Conservation (phyloP, 352 stramenopile species). For the Globisporangium megalacanthum region DNA sequence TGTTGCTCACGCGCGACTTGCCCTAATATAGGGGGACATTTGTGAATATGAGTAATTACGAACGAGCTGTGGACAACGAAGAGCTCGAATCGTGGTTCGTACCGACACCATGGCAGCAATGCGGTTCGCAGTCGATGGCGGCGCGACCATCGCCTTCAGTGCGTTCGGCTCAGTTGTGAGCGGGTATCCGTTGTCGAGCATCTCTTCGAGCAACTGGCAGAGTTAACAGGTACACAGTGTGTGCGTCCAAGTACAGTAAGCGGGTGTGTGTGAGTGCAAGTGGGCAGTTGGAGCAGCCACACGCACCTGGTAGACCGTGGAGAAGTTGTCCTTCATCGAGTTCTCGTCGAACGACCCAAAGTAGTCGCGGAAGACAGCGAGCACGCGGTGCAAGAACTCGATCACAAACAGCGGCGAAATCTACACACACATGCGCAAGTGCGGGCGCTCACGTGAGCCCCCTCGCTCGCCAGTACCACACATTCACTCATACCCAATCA, state of each 20-base stretch:
- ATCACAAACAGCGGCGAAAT: conserved; percentile 89
- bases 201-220: conserved; percentile 89
- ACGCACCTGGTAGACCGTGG: conserved; percentile 90
- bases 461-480: neutral
- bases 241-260: neutral
- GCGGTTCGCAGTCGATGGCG: conserved; percentile 90
- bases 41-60: neutral
- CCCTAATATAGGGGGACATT: conserved; percentile 23
- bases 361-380: conserved; percentile 96
- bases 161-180: conserved; percentile 97
- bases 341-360: conserved; percentile 96
- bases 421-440: conserved; percentile 19
- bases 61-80: neutral
- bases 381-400: conserved; percentile 96
- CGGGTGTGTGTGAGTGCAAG: neutral
- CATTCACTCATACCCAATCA: neutral
- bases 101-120: conserved; percentile 85
- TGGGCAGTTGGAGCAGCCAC: neutral
- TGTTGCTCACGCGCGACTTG: conserved; percentile 89
- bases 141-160: conserved; percentile 95
- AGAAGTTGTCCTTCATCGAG: conserved; percentile 98
- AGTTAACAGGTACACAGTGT: neutral
- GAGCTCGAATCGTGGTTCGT: conserved; percentile 1
- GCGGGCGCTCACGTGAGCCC: too few relatives aligned
- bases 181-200: conserved; percentile 98